Evolutionary conservation across 148 eudicot genomes (phyloP), one percentile per base, ranked within the genome.

Genomic region (Rhododendron ferrugineum): DNA sequence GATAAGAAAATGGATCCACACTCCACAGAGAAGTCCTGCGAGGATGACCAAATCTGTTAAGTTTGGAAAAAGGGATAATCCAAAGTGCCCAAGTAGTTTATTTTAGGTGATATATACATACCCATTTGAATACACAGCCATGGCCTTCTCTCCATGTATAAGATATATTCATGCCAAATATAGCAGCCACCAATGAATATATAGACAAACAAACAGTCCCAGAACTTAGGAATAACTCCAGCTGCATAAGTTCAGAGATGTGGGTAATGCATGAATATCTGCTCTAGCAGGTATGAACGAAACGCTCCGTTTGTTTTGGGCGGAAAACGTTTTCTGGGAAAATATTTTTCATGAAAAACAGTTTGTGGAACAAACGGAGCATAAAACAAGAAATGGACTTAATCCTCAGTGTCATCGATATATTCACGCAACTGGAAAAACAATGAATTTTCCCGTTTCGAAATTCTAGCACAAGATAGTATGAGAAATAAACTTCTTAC

Each of bases 391-490:
- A 77, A 37, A 22, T 42, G 37, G 32, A 40, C 26, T 77, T 20
- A 95, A 84, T 95, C 98, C 83, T 95, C 98, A 14, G 98, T 95
- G 89, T 95, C 95, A 87, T 95, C 97, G 66, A 94, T 95, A 80
- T 95, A 95, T 64, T 95, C 98, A 28, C 98, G 91, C 87, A 95
- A 88, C 98, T 94, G 90, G 60, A 85, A 82, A 84, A 15, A 81
- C 44, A 77, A 76, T 13, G 11, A 42, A 82, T 34, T 4, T 42
- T 82, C 46, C 58, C 4, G 6, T 5, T n/a, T 32, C 40, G 84
- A 77, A 11, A 44, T 54, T 66, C 60, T 50, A 16, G 37, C 50
- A 50, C 23, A 64, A 15, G 28, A 56, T 16, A 40, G 14, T 42
- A 2, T 77, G 15, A 77, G 50, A 36, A 30, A 11, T 23, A 64